These are phyloP conservation scores for Yarrowia bubula DNA, from an alignment of 805 yeast genomes.

Conservation along the genomic window DNA sequence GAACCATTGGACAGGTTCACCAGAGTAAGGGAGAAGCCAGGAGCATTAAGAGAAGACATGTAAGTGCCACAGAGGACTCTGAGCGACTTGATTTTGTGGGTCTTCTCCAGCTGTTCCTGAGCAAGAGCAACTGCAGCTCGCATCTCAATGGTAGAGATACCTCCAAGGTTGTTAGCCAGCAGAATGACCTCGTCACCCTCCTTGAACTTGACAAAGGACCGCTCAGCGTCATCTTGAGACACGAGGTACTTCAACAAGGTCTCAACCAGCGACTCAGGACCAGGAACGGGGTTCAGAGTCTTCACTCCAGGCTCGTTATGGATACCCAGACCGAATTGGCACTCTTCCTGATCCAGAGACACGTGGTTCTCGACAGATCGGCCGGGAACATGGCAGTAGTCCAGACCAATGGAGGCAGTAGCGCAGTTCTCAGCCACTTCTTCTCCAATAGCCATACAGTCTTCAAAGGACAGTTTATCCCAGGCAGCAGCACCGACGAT, in stretches of 20 bases:
- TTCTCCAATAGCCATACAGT: constrained; percentile 58
- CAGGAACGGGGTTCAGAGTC: constrained; percentile 58
- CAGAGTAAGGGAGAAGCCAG: constrained; percentile 84
- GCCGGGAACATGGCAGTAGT: constrained; percentile 88
- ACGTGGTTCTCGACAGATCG: constrained; percentile 50
- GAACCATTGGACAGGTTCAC: constrained; percentile 63
- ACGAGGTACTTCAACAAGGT: constrained; percentile 60
- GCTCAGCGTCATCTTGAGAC: constrained; percentile 67
- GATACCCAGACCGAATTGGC: constrained; percentile 92
- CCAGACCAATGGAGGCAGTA: constrained; percentile 86
- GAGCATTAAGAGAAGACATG: constrained; percentile 87
- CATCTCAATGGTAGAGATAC: constrained; percentile 78
- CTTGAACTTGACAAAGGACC: constrained; percentile 61
- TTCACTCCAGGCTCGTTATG: constrained; percentile 90
- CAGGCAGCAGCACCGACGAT: constrained; percentile 69
- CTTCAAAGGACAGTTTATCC: constrained; percentile 48
- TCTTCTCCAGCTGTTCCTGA: constrained; percentile 49
- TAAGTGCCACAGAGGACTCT: constrained; percentile 73
- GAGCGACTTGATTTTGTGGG: constrained; percentile 60
- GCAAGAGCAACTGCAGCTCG: constrained; percentile 67
- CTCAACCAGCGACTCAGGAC: constrained; percentile 55
- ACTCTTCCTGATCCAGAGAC: constrained; percentile 56
- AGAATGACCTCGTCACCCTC: constrained; percentile 64
- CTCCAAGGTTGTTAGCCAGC: constrained; percentile 86
- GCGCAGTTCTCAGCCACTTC: constrained; percentile 64